A percentile compares a stretch with the other conserved stretches of the same genome.
These are phyloP conservation scores for Xylariaceae sp. DNA, from an alignment of 2,329 filamentous ascomycete genomes.

Conservation along the genomic window DNA sequence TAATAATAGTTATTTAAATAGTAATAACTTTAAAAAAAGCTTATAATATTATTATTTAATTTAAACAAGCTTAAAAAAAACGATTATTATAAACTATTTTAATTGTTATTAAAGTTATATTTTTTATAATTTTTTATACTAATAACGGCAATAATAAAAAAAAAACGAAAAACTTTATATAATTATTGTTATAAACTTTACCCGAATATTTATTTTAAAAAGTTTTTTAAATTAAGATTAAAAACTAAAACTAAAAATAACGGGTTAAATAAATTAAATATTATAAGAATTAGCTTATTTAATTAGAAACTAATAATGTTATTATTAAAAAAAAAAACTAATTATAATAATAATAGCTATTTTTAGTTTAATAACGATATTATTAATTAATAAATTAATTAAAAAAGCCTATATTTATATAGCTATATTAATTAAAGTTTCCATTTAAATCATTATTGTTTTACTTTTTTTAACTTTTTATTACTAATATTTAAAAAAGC, in stretches of 20 bases:
- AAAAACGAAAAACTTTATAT: too few species aligned
- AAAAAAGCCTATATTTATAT: background rate
- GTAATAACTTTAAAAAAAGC: background rate
- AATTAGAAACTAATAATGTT: background rate
- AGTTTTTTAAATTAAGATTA: too few species aligned
- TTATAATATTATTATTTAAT: background rate
- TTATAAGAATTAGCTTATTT: background rate
- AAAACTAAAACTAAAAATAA: too few species aligned
- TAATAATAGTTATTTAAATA: background rate
- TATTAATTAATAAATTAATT: background rate
- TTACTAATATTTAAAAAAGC: background rate
- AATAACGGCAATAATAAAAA: background rate
- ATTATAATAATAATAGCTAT: background rate
- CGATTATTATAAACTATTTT: too few species aligned
- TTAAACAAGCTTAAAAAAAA: too few species aligned
- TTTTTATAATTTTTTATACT: conserved; percentile 3
- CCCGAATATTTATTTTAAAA: too few species aligned
- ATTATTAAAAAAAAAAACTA: background rate
- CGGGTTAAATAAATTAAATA: background rate
- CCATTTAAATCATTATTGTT: background rate
- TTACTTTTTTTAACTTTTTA: background rate
- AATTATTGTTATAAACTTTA: too few species aligned
- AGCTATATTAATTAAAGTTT: background rate
- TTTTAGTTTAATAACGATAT: background rate
- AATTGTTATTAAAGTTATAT: too few species aligned